phyloP scores from a whole-genome alignment of 2,329 filamentous ascomycete species.

The Dryadomyces quercus-mongolicae region DNA sequence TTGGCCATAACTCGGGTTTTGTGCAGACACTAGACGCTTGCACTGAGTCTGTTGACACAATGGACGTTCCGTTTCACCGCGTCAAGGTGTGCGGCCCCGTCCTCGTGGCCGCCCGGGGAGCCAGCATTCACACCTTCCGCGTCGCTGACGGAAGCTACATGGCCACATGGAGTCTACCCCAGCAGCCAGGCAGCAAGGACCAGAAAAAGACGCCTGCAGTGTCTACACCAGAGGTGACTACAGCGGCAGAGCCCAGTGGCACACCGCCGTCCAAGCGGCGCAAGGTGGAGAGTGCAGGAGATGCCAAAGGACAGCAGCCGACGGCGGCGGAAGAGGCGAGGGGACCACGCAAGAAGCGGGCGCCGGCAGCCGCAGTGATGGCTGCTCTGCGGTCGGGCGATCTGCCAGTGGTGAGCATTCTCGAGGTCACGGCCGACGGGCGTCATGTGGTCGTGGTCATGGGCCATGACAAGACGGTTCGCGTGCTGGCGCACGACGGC shows the following conservation, averaged over 20 bases:
- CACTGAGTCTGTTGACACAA: background rate
- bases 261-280: slow-evolving; percentile 20
- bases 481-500: slow-evolving; percentile 61
- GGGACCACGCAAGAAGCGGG: background rate
- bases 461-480: slow-evolving; percentile 82
- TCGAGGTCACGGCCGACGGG: slow-evolving; percentile 52
- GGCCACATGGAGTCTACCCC: slow-evolving; percentile 47
- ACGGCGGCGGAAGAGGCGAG: slow-evolving; percentile 11
- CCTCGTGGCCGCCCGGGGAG: slow-evolving; percentile 63
- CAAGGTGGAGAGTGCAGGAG: slow-evolving; percentile 17
- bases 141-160: slow-evolving; percentile 44
- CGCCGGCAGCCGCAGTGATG: slow-evolving; percentile 8
- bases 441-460: slow-evolving; percentile 66
- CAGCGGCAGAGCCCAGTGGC: slow-evolving; percentile 9
- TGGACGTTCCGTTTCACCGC: slow-evolving; percentile 49
- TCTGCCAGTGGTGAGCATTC: slow-evolving; percentile 53
- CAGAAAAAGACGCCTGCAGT: slow-evolving; percentile 14
- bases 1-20: too few species aligned
- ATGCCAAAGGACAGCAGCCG: background rate
- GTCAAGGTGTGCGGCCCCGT: slow-evolving; percentile 41
- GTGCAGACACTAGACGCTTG: too few species aligned
- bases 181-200: slow-evolving; percentile 14
- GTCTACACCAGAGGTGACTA: slow-evolving; percentile 7
- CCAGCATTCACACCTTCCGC: slow-evolving; percentile 56
- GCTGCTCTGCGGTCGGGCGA: slow-evolving; percentile 27